phyloP scores from a whole-genome alignment of 2,329 filamentous ascomycete species.

The Lachnellula hyalina region DNA sequence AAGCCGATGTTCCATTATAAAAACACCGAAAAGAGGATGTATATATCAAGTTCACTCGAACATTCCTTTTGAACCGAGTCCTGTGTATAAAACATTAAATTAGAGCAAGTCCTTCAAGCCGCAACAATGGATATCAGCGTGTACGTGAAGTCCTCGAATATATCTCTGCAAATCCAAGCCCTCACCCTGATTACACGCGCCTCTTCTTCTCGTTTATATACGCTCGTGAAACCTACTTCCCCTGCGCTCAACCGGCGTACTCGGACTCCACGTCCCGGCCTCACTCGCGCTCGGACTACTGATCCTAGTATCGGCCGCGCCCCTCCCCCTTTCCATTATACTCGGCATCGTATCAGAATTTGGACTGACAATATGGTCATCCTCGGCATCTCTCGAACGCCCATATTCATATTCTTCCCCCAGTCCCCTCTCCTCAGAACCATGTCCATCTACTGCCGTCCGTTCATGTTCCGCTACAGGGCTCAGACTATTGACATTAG shows the following conservation, averaged over 20 bases:
- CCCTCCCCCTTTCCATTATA: constrained; percentile 13
- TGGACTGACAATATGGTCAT: constrained; percentile 13
- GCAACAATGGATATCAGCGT: too few relatives aligned
- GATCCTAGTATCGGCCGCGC: not conserved
- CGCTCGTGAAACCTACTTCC: constrained; percentile 20
- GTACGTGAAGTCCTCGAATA: too few relatives aligned
- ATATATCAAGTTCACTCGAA: too few relatives aligned
- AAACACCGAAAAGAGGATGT: too few relatives aligned
- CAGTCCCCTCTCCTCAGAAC: constrained; percentile 7
- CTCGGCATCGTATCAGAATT: constrained; percentile 26
- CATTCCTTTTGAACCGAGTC: too few relatives aligned
- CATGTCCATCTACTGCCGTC: constrained; percentile 11
- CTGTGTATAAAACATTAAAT: too few relatives aligned
- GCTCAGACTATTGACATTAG: not conserved
- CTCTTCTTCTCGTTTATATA: not conserved
- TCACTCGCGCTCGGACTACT: constrained; percentile 12
- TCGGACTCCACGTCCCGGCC: constrained; percentile 11
- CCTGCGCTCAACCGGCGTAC: constrained; percentile 11
- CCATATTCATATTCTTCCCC: constrained; percentile 1
- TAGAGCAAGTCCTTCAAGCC: too few relatives aligned
- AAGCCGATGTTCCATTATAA: not conserved
- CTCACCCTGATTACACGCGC: not conserved
- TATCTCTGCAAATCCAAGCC: too few relatives aligned
- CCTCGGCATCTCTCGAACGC: not conserved
- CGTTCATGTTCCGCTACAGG: constrained; percentile 5